Percentiles rank a stretch among this genome's conserved stretches.
Evolutionary conservation across 108 stramenopile species (phyloP).

Genomic region (Aurantiochytrium sp.): DNA sequence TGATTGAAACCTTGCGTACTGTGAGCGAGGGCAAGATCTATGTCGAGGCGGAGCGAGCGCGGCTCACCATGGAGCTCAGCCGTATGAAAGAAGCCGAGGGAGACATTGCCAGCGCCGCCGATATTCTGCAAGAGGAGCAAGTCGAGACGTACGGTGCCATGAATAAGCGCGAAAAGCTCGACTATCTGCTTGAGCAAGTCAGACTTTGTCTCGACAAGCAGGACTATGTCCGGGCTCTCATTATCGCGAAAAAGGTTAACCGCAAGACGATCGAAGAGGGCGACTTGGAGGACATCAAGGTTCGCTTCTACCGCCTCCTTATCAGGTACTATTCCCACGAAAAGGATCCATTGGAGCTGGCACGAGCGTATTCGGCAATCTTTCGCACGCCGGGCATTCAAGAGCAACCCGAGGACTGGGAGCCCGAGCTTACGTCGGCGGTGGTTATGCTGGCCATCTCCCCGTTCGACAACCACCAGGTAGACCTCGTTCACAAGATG

Average conservation of each 20-base stretch:
- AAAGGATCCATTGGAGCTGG: constrained; percentile 80
- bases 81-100: constrained; percentile 66
- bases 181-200: constrained; percentile 97
- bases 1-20: constrained; percentile 76
- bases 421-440: constrained; percentile 67
- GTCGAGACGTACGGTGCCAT: constrained; percentile 96
- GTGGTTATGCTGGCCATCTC: constrained; percentile 75
- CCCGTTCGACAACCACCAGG: constrained; percentile 70
- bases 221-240: constrained; percentile 85
- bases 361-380: constrained; percentile 80
- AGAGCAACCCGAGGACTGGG: constrained; percentile 59
- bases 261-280: constrained; percentile 74
- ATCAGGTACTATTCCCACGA: constrained; percentile 79
- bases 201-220: constrained; percentile 80
- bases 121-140: constrained; percentile 89
- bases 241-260: constrained; percentile 89
- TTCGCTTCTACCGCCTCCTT: constrained; percentile 77
- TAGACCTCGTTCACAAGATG: constrained; percentile 81
- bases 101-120: constrained; percentile 69
- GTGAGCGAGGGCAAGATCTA: constrained; percentile 94
- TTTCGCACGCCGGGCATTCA: constrained; percentile 56
- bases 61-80: constrained; percentile 72
- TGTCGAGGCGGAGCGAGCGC: constrained; percentile 88
- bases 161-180: constrained; percentile 90
- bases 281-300: constrained; percentile 77